Evolutionary conservation across 305 asterid species (phyloP).

Genomic region (Stenogyne calaminthoides): DNA sequence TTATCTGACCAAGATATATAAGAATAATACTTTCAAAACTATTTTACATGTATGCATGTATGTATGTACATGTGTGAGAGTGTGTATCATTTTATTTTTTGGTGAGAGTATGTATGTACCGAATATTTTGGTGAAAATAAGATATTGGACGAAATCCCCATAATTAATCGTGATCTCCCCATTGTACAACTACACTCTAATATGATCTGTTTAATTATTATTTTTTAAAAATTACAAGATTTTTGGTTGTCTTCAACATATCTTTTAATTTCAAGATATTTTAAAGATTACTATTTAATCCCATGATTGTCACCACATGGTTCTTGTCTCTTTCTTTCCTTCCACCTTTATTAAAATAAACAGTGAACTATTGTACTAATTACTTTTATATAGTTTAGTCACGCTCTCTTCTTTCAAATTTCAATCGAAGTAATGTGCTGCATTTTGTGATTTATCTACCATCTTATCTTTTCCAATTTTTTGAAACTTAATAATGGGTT

Average conservation of each 20-base stretch:
- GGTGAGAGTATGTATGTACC: too few species aligned
- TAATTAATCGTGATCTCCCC: slow-evolving; percentile 1
- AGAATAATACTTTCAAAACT: neutral
- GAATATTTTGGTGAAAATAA: neutral
- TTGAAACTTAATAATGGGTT: neutral
- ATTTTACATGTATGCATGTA: neutral
- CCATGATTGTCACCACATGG: slow-evolving; percentile 37
- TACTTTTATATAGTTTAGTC: neutral
- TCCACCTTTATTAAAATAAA: too few species aligned
- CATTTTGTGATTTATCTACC: neutral
- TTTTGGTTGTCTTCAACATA: neutral
- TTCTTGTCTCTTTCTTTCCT: neutral
- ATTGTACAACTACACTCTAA: neutral
- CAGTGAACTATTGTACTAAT: too few species aligned
- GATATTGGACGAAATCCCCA: neutral
- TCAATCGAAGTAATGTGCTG: neutral
- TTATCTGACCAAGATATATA: neutral
- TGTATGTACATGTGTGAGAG: neutral
- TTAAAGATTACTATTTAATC: neutral
- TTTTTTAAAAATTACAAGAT: neutral
- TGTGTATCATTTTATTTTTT: neutral
- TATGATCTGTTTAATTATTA: neutral
- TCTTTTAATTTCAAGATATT: neutral
- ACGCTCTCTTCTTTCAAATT: neutral
- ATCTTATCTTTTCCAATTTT: slow-evolving; percentile 6